Percentiles rank a stretch among this genome's conserved stretches.
Conservation (phyloP, 2,329 filamentous ascomycete genomes). For the Pseudopyricularia javanii region DNA sequence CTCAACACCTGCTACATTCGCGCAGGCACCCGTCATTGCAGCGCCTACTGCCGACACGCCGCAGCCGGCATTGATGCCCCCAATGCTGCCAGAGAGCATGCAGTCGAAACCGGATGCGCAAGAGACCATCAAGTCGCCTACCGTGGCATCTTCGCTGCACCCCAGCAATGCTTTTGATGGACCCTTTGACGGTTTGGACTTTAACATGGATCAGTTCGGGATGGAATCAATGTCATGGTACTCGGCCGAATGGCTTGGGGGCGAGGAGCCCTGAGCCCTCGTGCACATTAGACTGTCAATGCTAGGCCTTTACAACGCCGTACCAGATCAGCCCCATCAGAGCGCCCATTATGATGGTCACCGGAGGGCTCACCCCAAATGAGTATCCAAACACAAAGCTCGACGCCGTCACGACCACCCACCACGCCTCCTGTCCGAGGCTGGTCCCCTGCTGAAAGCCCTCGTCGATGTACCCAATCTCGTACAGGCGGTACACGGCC, state of each 20-base stretch:
- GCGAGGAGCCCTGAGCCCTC: neutral
- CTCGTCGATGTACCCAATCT: conserved; percentile 45
- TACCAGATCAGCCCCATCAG: conserved; percentile 34
- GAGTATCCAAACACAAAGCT: conserved; percentile 32
- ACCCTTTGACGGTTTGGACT: conserved; percentile 18
- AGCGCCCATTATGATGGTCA: conserved; percentile 31
- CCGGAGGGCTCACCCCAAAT: conserved; percentile 28
- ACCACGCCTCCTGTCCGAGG: conserved; percentile 48
- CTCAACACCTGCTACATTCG: neutral
- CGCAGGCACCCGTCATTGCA: neutral
- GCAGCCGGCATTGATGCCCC: neutral
- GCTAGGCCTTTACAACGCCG: conserved; percentile 20
- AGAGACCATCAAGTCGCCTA: neutral
- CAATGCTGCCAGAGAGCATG: neutral
- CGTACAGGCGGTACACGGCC: conserved; percentile 50
- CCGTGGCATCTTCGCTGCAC: conserved; percentile 12
- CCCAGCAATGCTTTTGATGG: conserved; percentile 21
- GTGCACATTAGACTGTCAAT: too few species aligned
- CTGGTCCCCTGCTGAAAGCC: conserved; percentile 34
- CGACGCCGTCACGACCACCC: conserved; percentile 44
- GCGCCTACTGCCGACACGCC: neutral
- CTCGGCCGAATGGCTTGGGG: conserved; percentile 12
- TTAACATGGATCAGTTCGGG: conserved; percentile 15
- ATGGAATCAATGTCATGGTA: conserved; percentile 11
- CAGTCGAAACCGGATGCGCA: neutral